Conservation (phyloP, 2,329 filamentous ascomycete species). For the Colletotrichum neosansevieriae region DNA sequence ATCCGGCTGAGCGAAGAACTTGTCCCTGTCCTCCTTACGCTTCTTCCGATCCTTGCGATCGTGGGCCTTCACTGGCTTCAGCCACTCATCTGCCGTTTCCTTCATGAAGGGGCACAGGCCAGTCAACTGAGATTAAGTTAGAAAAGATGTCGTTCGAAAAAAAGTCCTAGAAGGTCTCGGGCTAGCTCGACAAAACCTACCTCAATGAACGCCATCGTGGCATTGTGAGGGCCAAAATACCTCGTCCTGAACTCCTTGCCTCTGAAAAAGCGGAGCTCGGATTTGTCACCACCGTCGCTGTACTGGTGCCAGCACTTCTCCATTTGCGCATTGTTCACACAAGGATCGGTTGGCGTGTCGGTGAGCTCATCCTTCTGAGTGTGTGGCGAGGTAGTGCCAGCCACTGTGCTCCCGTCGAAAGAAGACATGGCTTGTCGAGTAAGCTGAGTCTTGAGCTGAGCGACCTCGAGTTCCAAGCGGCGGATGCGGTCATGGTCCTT, state of each 20-base stretch:
- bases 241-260: conserved; percentile 71
- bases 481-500: conserved; percentile 70
- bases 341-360: conserved; percentile 50
- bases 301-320: conserved; percentile 45
- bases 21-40: conserved; percentile 65
- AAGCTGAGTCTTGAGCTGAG: conserved; percentile 66
- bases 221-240: conserved; percentile 71
- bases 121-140: conserved; percentile 52
- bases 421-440: conserved; percentile 57
- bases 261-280: conserved; percentile 68
- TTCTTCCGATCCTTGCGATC: conserved; percentile 67
- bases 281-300: conserved; percentile 59
- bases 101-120: conserved; percentile 72
- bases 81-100: conserved; percentile 72
- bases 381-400: conserved; percentile 57
- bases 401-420: conserved; percentile 65
- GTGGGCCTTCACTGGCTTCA: conserved; percentile 68
- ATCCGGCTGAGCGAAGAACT: conserved; percentile 61
- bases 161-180: neutral
- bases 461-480: conserved; percentile 69
- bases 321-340: conserved; percentile 41
- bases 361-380: conserved; percentile 58
- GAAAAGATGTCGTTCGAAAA: neutral
- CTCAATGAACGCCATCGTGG: conserved; percentile 70
- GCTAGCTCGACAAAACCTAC: conserved; percentile 43